phyloP scores from a whole-genome alignment of 2,329 filamentous ascomycete species.

The Xylaria polymorpha region DNA sequence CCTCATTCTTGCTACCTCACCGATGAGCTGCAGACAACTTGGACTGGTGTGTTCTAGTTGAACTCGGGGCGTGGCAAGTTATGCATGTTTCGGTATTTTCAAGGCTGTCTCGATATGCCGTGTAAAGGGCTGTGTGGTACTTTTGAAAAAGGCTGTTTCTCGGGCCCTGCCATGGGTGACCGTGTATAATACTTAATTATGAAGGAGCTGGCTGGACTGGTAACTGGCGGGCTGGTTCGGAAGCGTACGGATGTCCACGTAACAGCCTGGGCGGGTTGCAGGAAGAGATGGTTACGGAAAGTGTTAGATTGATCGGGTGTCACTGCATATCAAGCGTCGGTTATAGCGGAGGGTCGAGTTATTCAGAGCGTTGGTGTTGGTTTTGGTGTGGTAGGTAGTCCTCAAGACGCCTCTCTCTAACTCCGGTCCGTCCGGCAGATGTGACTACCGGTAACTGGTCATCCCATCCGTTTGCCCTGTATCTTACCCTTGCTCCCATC shows the following conservation, averaged over 20 bases:
- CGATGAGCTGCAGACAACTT: neutral
- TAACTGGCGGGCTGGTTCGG: neutral
- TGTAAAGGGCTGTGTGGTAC: slow-evolving; percentile 10
- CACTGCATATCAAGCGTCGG: slow-evolving; percentile 17
- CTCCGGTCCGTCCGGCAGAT: slow-evolving; percentile 16
- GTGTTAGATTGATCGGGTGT: slow-evolving; percentile 4
- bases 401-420: neutral
- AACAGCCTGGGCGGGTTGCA: no score
- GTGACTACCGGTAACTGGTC: neutral
- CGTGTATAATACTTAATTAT: no score
- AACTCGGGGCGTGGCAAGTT: neutral
- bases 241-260: neutral
- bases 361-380: no score
- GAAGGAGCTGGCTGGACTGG: neutral
- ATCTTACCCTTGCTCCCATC: neutral
- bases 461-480: neutral
- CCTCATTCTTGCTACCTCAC: neutral
- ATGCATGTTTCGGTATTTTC: neutral
- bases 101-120: neutral
- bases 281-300: neutral
- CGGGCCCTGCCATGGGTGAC: neutral
- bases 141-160: neutral
- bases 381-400: no score
- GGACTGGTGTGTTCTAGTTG: neutral
- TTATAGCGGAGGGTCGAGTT: neutral